Evolutionary conservation across 805 yeast species (phyloP), one percentile per base, ranked within the genome.

Genomic region (Wickerhamiella vanderwaltii): DNA sequence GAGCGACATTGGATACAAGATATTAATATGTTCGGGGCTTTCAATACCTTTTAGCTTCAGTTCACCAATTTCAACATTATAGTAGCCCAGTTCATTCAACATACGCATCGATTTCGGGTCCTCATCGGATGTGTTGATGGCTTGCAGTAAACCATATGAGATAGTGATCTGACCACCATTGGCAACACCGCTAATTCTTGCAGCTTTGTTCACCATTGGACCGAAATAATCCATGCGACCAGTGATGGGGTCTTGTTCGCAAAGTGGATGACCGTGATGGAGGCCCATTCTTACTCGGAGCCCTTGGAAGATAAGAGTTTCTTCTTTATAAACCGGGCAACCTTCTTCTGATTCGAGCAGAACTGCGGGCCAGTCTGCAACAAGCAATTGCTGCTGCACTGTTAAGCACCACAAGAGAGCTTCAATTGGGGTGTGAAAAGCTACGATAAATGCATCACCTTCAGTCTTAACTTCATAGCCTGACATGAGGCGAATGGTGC

Each of bases 401-500:
- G 82, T 79, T 58, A 87, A 77, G 65, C 96, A 85, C 97, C 98
- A 91, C 28, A 85, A 67, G 47, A 91, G 65, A 0, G 97, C 97
- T 15, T 88, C 71, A 0, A 88, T 74, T 0, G 94, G 88, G 0
- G 94, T 79, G 0, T 95, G 94, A 60, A 91, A 91, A 9, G 96
- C 84, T 11, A 91, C 96, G 84, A 91, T 87, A 53, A 91, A 91
- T 0, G 98, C 95, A 68, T 91, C 99, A 56, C 99, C 99, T 74
- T 91, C 99, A 1, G 96, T 91, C 59, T 91, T 91, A 20, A 91
- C 98, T 59, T 91, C 99, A 58, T 91, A 91, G 2, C 98, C 99
- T 26, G 97, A 96, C 56, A 83, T 84, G 36, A 87, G 78, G 51
- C 95, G 72, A 48, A 91, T 64, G 51, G 85, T 93, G 38, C 97